These are phyloP conservation scores for Globisporangium spiculum DNA, from an alignment of 352 stramenopile genomes.

Conservation along the genomic window DNA sequence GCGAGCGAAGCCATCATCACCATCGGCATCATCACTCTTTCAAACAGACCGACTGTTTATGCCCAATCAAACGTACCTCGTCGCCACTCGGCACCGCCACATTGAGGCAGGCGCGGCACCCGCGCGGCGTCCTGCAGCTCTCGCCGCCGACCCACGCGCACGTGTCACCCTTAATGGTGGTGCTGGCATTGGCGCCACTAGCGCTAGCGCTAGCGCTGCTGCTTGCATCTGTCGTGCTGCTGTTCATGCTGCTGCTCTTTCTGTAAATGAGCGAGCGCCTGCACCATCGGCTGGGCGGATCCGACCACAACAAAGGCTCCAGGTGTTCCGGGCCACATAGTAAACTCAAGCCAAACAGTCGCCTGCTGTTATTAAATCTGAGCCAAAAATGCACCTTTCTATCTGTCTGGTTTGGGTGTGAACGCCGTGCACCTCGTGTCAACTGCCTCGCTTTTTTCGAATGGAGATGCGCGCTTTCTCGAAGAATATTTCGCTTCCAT, in stretches of 20 bases:
- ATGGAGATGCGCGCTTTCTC: background rate
- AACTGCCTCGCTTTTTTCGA: background rate
- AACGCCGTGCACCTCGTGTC: too few relatives aligned
- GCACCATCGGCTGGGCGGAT: background rate
- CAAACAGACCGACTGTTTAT: background rate
- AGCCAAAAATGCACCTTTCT: background rate
- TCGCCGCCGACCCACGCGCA: conserved; percentile 10
- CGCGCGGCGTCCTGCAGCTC: conserved; percentile 30
- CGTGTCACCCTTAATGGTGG: background rate
- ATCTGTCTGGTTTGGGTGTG: too few relatives aligned
- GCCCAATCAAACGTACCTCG: background rate
- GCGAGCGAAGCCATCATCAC: background rate
- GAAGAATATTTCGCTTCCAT: background rate
- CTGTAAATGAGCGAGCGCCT: conserved; percentile 5
- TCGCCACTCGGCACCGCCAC: background rate
- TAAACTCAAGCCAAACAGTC: background rate
- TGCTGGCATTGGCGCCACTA: background rate
- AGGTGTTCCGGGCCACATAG: background rate
- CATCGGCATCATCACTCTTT: background rate
- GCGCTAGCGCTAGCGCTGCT: background rate
- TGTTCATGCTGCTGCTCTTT: conserved; percentile 8
- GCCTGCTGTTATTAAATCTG: background rate
- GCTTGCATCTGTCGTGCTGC: background rate
- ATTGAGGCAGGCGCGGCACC: conserved; percentile 45
- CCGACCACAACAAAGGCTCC: too few relatives aligned